These are phyloP conservation scores for Malassezia cuniculi DNA, from an alignment of 1,284 basidiomycete genomes.

Conservation along the genomic window DNA sequence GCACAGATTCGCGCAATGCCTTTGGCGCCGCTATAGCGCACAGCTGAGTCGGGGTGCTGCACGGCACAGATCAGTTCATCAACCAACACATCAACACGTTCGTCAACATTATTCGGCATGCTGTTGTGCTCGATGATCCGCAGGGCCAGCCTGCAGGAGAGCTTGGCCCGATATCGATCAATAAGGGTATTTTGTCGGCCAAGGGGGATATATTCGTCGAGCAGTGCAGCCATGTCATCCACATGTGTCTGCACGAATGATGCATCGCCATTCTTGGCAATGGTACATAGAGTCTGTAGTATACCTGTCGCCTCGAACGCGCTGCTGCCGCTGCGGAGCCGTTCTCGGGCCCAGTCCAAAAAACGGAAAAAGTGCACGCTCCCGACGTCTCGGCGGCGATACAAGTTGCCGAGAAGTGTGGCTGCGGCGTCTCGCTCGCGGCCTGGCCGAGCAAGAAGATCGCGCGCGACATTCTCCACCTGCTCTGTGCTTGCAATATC, in stretches of 20 bases:
- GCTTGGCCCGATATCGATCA: slow-evolving; percentile 34
- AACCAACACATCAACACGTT: slow-evolving; percentile 4
- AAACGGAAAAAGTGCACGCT: neutral
- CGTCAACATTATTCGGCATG: slow-evolving; percentile 1
- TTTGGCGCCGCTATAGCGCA: slow-evolving; percentile 90
- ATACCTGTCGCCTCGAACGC: slow-evolving; percentile 52
- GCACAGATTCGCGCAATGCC: slow-evolving; percentile 74
- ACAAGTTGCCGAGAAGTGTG: slow-evolving; percentile 60
- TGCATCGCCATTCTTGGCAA: slow-evolving; percentile 53
- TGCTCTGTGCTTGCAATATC: neutral
- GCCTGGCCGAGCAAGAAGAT: slow-evolving; percentile 57
- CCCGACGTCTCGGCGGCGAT: slow-evolving; percentile 52
- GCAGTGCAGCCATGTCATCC: slow-evolving; percentile 22
- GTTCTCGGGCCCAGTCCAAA: slow-evolving; percentile 5
- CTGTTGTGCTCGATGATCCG: slow-evolving; percentile 24
- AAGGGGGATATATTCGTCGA: slow-evolving; percentile 43
- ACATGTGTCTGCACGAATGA: slow-evolving; percentile 17
- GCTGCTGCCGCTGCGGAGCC: slow-evolving; percentile 1
- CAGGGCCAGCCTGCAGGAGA: slow-evolving; percentile 30
- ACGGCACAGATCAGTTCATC: slow-evolving; percentile 57
- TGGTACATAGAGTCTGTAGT: slow-evolving; percentile 61
- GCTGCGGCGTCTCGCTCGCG: slow-evolving; percentile 67
- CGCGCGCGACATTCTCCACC: slow-evolving; percentile 56
- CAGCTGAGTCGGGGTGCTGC: slow-evolving; percentile 81
- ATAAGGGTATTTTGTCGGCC: slow-evolving; percentile 20